phyloP scores from a whole-genome alignment of 1,284 basidiomycete species.

The Papiliotrema flavescens region DNA sequence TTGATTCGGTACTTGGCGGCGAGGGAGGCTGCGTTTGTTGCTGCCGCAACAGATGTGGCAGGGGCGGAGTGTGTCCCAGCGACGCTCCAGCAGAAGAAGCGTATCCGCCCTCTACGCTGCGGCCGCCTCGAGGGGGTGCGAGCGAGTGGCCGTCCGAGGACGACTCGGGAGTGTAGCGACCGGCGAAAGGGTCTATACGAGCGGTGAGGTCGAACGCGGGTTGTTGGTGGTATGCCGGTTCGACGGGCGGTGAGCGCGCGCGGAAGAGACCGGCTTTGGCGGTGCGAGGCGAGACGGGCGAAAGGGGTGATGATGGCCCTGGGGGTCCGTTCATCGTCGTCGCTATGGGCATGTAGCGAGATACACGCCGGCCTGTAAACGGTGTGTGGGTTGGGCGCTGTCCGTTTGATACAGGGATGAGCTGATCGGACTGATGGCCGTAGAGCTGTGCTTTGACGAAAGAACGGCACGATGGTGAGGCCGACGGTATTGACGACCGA shows the following conservation, averaged over 20 bases:
- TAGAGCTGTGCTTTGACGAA: too few species aligned
- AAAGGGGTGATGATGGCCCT: neutral
- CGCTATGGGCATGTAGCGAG: constrained; percentile 19
- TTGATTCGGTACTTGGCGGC: neutral
- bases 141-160: neutral
- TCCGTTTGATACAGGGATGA: too few species aligned
- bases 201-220: neutral
- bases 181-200: neutral
- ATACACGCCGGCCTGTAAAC: too few species aligned
- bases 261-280: constrained; percentile 42
- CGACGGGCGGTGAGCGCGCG: constrained; percentile 32
- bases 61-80: neutral
- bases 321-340: constrained; percentile 11
- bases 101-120: neutral
- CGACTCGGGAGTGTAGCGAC: constrained; percentile 5
- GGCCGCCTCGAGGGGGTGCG: neutral
- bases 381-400: neutral
- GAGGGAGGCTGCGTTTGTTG: neutral
- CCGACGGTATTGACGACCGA: too few species aligned
- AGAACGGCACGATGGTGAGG: too few species aligned
- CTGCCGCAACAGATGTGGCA: neutral
- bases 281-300: constrained; percentile 23
- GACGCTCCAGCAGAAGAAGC: neutral
- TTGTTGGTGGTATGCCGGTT: neutral
- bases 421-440: too few species aligned